These are phyloP conservation scores for Candida nanaspora DNA, from an alignment of 805 yeast species.

Conservation along the genomic window DNA sequence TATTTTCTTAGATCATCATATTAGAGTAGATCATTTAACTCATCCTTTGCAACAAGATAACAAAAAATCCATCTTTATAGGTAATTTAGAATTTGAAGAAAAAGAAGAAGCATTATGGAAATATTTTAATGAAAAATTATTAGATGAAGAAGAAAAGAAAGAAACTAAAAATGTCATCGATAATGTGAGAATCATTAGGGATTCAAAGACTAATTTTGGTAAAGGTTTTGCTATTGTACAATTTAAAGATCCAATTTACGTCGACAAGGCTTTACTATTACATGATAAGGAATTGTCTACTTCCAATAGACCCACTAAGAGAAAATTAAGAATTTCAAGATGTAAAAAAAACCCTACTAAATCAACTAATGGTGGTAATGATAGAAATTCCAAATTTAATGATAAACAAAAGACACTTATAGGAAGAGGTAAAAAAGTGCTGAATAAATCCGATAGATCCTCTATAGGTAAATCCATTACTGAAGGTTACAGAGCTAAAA, in stretches of 20 bases:
- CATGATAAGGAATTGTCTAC: constrained; percentile 54
- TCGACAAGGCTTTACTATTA: constrained; percentile 72
- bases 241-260: constrained; percentile 65
- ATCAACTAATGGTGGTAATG: constrained; percentile 7
- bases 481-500: constrained; percentile 76
- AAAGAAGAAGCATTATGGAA: constrained; percentile 85
- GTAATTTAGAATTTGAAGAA: constrained; percentile 90
- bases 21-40: constrained; percentile 88
- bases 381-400: constrained; percentile 30
- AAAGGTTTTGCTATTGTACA: constrained; percentile 97
- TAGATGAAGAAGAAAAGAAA: constrained; percentile 40
- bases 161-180: constrained; percentile 40
- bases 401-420: constrained; percentile 68
- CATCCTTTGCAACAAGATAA: constrained; percentile 86
- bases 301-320: constrained; percentile 27
- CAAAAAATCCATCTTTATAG: constrained; percentile 81
- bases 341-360: constrained; percentile 40
- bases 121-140: constrained; percentile 50
- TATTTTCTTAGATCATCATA: constrained; percentile 63
- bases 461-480: constrained; percentile 51
- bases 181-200: constrained; percentile 86
- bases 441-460: constrained; percentile 76
- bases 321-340: constrained; percentile 74
- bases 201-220: constrained; percentile 88
- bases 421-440: constrained; percentile 70